Evolutionary conservation across 768 basidiomycete genomes (phyloP).

Genomic region (Glaciozyma martinii): DNA sequence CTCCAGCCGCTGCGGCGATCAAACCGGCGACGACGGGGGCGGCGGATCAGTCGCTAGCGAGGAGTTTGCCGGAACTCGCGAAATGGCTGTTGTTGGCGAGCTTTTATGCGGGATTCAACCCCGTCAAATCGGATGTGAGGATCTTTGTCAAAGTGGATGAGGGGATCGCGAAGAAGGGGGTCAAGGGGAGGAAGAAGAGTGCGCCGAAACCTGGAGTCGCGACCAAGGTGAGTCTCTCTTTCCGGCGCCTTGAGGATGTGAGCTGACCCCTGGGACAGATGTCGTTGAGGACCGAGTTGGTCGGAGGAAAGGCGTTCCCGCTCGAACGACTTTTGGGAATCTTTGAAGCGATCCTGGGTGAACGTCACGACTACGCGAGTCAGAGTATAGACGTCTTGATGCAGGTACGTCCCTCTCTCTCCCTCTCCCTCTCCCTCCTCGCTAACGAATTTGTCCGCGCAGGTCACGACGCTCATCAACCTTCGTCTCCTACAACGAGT

Average conservation of each 20-base stretch:
- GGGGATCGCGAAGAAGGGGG: slow-evolving; percentile 25
- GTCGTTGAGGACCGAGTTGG: slow-evolving; percentile 1
- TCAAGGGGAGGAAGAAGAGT: slow-evolving; percentile 2
- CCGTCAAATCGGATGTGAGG: slow-evolving; percentile 39
- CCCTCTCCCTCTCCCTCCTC: not conserved
- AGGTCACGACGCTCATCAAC: slow-evolving; percentile 23
- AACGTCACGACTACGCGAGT: slow-evolving; percentile 8
- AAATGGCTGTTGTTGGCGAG: slow-evolving; percentile 38
- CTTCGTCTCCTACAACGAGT: slow-evolving; percentile 19
- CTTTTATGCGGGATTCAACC: slow-evolving; percentile 41
- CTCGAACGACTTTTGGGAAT: slow-evolving; percentile 40
- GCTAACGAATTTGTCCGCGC: not conserved
- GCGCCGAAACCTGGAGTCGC: slow-evolving; percentile 1
- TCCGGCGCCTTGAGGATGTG: too few species aligned
- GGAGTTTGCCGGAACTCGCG: slow-evolving; percentile 28
- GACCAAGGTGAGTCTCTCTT: slow-evolving; percentile 8
- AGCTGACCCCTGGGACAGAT: not conserved
- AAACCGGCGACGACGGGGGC: not conserved
- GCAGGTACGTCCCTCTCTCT: slow-evolving; percentile 3
- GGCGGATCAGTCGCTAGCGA: slow-evolving; percentile 2
- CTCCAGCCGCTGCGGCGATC: not conserved
- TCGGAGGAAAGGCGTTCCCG: slow-evolving; percentile 37
- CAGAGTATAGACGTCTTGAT: not conserved
- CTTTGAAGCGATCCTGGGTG: slow-evolving; percentile 35
- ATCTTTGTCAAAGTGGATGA: slow-evolving; percentile 38